phyloP scores from a whole-genome alignment of 768 basidiomycete genomes.

The Mycena indigotica region DNA sequence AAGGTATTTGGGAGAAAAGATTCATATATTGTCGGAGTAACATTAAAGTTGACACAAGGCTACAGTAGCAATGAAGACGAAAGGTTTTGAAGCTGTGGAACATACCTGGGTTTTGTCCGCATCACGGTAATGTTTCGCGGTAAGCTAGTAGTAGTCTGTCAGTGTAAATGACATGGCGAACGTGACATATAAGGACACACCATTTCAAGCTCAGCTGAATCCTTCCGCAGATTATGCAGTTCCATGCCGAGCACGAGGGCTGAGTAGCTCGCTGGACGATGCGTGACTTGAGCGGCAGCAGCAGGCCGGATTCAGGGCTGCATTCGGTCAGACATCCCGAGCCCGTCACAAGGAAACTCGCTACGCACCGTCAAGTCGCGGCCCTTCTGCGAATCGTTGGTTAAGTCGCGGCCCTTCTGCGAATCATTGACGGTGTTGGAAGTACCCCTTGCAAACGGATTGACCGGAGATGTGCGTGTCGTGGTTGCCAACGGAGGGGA shows the following conservation, averaged over 20 bases:
- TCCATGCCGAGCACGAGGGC: slow-evolving; percentile 28
- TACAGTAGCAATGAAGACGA: no score
- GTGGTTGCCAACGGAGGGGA: not conserved
- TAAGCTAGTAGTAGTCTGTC: no score
- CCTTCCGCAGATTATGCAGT: slow-evolving; percentile 17
- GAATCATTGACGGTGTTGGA: slow-evolving; percentile 14
- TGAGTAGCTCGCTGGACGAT: slow-evolving; percentile 3
- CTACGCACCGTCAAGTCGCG: not conserved
- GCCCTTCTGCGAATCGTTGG: not conserved
- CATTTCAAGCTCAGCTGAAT: no score
- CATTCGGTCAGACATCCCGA: not conserved
- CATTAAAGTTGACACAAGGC: no score
- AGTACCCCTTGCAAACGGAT: slow-evolving; percentile 34
- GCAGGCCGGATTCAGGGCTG: slow-evolving; percentile 32
- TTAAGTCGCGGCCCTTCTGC: not conserved
- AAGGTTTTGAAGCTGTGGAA: no score
- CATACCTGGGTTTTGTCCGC: no score
- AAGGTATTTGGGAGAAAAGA: no score
- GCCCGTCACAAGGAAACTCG: not conserved
- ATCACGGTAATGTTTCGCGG: no score
- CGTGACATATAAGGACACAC: no score
- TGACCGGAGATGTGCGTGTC: slow-evolving; percentile 38
- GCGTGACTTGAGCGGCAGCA: slow-evolving; percentile 26
- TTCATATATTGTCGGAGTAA: no score
- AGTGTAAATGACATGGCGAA: no score